Evolutionary conservation across 2,329 filamentous ascomycete genomes (phyloP).

Genomic region (Hymenoscyphus repandus): DNA sequence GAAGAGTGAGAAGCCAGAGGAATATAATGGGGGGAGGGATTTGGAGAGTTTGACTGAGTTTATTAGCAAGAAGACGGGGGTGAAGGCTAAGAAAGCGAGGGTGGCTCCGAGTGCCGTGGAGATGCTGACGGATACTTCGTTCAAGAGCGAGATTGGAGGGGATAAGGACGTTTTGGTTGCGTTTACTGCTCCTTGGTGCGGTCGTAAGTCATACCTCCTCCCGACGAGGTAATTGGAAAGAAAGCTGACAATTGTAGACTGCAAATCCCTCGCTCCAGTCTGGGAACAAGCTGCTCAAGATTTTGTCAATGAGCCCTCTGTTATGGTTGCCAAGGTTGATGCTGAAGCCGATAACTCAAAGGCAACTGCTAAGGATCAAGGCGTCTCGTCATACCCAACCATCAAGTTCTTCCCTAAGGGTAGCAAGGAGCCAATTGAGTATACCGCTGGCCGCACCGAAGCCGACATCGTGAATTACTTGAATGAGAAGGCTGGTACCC

Average conservation of each 20-base stretch:
- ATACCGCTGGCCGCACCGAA: slow-evolving; percentile 73
- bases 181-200: slow-evolving; percentile 98
- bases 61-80: slow-evolving; percentile 79
- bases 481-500: slow-evolving; percentile 84
- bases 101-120: slow-evolving; percentile 69
- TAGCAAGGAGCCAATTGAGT: slow-evolving; percentile 64
- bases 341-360: slow-evolving; percentile 86
- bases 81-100: slow-evolving; percentile 71
- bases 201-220: slow-evolving; percentile 55
- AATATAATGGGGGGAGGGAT: slow-evolving; percentile 84
- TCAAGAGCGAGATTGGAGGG: slow-evolving; percentile 70
- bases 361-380: slow-evolving; percentile 67
- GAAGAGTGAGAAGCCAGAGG: slow-evolving; percentile 76
- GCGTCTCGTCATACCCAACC: slow-evolving; percentile 83
- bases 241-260: slow-evolving; percentile 57
- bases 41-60: slow-evolving; percentile 78
- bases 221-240: neutral
- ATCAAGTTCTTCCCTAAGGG: slow-evolving; percentile 97
- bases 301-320: slow-evolving; percentile 70
- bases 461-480: slow-evolving; percentile 72
- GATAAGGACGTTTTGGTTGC: slow-evolving; percentile 91
- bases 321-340: slow-evolving; percentile 92
- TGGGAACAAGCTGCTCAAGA: slow-evolving; percentile 85
- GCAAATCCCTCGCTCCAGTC: slow-evolving; percentile 84
- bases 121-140: slow-evolving; percentile 74